Evolutionary conservation across 1,139 yeast genomes (phyloP).

Genomic region (Hyphopichia burtonii): DNA sequence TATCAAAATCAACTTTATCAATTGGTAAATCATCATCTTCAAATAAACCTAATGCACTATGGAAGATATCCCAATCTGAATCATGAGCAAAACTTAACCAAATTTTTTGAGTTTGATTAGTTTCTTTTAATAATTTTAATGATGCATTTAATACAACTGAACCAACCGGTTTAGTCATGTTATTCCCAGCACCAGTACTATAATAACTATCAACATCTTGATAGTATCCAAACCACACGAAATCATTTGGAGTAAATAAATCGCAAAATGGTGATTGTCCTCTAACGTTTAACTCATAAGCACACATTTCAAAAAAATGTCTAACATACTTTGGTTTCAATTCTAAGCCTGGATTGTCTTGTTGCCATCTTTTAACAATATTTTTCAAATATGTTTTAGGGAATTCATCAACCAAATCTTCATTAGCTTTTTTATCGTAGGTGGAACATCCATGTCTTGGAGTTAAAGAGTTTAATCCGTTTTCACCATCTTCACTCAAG

Average conservation of each 20-base stretch:
- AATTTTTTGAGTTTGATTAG: conserved; percentile 27
- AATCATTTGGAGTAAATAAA: conserved; percentile 51
- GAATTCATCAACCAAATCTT: conserved; percentile 16
- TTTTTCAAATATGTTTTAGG: conserved; percentile 22
- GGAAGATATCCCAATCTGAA: conserved; percentile 50
- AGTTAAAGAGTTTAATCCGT: conserved; percentile 26
- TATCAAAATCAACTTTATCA: conserved; percentile 34
- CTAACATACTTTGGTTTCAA: conserved; percentile 41
- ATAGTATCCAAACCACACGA: conserved; percentile 40
- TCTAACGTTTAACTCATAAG: conserved; percentile 52
- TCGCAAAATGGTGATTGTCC: conserved; percentile 51
- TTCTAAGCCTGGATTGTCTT: conserved; percentile 41
- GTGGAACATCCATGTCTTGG: conserved; percentile 25
- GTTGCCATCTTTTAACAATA: conserved; percentile 12
- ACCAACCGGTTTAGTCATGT: conserved; percentile 42
- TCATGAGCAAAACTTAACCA: conserved; percentile 60
- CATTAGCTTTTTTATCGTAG: conserved; percentile 18
- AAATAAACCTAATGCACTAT: conserved; percentile 52
- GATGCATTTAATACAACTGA: conserved; percentile 52
- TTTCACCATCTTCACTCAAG: conserved; percentile 20
- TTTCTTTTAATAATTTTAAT: conserved; percentile 37
- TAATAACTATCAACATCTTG: conserved; percentile 47
- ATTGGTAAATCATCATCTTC: conserved; percentile 23
- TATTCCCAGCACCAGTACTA: conserved; percentile 50
- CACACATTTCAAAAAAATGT: conserved; percentile 45